These are phyloP conservation scores for Fraxinus ornus DNA, from an alignment of 305 asterid genomes.

Conservation along the genomic window DNA sequence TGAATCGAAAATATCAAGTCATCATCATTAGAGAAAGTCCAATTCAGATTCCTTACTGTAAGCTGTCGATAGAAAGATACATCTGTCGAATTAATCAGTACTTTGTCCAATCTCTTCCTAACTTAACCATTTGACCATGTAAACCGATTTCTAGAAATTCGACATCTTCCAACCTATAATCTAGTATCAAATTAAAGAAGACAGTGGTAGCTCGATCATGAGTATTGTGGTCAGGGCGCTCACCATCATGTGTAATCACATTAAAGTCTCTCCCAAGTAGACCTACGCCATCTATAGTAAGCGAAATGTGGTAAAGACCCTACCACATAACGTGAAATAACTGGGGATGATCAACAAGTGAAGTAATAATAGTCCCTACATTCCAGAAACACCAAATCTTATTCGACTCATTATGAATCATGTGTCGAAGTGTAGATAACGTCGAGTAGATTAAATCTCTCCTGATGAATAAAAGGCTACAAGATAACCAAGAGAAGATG, in stretches of 20 bases:
- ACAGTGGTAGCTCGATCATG: background rate
- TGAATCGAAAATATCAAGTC: background rate
- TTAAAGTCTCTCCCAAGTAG: background rate
- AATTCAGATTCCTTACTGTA: background rate
- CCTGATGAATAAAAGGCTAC: background rate
- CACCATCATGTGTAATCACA: background rate
- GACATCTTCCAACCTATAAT: background rate
- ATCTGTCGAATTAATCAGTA: background rate
- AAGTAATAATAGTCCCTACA: background rate
- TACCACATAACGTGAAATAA: background rate
- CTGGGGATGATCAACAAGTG: background rate
- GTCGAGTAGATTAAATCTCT: background rate
- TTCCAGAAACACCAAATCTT: background rate
- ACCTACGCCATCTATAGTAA: background rate
- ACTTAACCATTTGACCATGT: background rate
- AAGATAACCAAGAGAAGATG: background rate
- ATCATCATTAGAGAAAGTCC: background rate
- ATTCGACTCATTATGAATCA: too few relatives aligned
- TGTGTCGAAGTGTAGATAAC: too few relatives aligned
- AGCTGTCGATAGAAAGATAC: background rate
- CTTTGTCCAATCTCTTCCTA: background rate
- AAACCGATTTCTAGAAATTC: too few relatives aligned
- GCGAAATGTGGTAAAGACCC: background rate
- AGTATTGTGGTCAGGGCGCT: background rate
- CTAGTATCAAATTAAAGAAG: background rate